These are phyloP conservation scores for Fusarium nodosum DNA, from an alignment of 2,329 filamentous ascomycete genomes.

Conservation along the genomic window DNA sequence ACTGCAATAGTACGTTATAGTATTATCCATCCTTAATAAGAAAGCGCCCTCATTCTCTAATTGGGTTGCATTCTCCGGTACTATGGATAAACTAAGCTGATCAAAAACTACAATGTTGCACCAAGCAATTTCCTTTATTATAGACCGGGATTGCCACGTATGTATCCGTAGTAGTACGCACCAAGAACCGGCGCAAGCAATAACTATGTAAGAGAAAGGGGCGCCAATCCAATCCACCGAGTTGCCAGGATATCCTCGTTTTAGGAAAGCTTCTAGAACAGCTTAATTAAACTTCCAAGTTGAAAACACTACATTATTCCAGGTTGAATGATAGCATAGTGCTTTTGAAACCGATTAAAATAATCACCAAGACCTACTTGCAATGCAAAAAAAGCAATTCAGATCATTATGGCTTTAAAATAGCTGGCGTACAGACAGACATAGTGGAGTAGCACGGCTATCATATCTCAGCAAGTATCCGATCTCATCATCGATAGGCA, in stretches of 20 bases:
- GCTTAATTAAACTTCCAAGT: slow-evolving; percentile 25
- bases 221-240: slow-evolving; percentile 37
- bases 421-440: background rate
- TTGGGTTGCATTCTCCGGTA: slow-evolving; percentile 43
- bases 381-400: slow-evolving; percentile 9
- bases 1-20: slow-evolving; percentile 16
- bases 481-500: background rate
- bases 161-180: slow-evolving; percentile 8
- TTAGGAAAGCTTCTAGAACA: slow-evolving; percentile 28
- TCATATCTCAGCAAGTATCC: slow-evolving; percentile 11
- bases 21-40: slow-evolving; percentile 12
- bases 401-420: background rate
- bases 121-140: slow-evolving; percentile 47
- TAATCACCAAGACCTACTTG: background rate
- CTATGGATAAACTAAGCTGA: slow-evolving; percentile 34
- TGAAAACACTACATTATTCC: slow-evolving; percentile 14
- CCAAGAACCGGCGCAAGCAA: slow-evolving; percentile 22
- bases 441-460: background rate
- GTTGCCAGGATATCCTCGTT: slow-evolving; percentile 20
- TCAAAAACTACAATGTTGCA: slow-evolving; percentile 42
- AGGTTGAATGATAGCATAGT: slow-evolving; percentile 2
- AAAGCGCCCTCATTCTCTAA: slow-evolving; percentile 20
- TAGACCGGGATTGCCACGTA: slow-evolving; percentile 39
- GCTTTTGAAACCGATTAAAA: background rate
- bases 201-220: slow-evolving; percentile 40